Evolutionary conservation across 2,329 filamentous ascomycete species (phyloP).

Genomic region (Curvularia verruculosa): DNA sequence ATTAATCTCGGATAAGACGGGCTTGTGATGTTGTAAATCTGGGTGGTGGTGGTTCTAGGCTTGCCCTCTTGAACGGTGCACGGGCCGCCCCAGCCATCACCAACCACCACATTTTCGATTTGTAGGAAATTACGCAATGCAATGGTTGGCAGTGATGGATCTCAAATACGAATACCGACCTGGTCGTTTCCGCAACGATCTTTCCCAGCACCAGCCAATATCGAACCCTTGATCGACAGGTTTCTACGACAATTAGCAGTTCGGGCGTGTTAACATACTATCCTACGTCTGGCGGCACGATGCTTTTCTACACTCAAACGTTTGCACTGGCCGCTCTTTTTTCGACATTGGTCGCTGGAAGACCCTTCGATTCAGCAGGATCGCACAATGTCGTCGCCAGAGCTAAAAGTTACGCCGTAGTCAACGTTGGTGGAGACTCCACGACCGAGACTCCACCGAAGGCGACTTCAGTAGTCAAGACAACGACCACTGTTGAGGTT

Average conservation of each 20-base stretch:
- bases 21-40: conserved; percentile 4
- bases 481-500: conserved; percentile 37
- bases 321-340: conserved; percentile 30
- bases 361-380: conserved; percentile 34
- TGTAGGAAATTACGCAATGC: conserved; percentile 26
- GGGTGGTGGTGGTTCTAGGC: conserved; percentile 7
- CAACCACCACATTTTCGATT: conserved; percentile 42
- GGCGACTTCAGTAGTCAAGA: conserved; percentile 31
- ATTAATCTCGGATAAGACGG: background rate
- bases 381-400: conserved; percentile 28
- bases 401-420: conserved; percentile 46
- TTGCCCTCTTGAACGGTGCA: conserved; percentile 9
- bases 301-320: conserved; percentile 34
- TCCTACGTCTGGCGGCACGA: conserved; percentile 24
- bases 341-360: conserved; percentile 29
- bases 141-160: conserved; percentile 24
- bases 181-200: conserved; percentile 12
- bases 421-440: conserved; percentile 49
- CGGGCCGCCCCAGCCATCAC: conserved; percentile 33
- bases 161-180: conserved; percentile 25
- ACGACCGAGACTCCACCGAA: conserved; percentile 23
- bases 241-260: conserved; percentile 15
- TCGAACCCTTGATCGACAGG: conserved; percentile 14
- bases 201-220: conserved; percentile 17
- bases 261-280: conserved; percentile 11